Percentiles rank a stretch among this genome's conserved stretches.
phyloP scores from a whole-genome alignment of 352 stramenopile species.

The Lagenidium sp. region DNA sequence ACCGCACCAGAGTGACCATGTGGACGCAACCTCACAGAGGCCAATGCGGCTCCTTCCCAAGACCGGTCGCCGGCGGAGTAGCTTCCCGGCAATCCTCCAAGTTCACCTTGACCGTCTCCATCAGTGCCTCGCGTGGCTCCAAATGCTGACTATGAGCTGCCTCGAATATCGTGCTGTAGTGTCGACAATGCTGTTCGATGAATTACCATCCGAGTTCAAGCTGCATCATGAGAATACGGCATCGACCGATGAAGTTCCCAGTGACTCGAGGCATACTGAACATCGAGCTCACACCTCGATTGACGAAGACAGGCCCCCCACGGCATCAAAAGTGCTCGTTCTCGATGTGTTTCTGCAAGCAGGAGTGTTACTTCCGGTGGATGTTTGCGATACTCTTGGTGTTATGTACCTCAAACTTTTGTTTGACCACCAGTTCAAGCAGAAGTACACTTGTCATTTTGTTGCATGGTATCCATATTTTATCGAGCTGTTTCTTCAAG shows the following conservation, averaged over 20 bases:
- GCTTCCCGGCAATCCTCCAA: conserved; percentile 36
- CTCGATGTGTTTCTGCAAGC: conserved; percentile 70
- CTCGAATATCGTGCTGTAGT: conserved; percentile 56
- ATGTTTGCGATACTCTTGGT: conserved; percentile 65
- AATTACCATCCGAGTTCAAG: conserved; percentile 38
- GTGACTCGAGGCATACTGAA: too few species aligned
- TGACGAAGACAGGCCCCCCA: conserved; percentile 4
- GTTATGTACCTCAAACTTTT: conserved; percentile 77
- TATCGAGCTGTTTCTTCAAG: conserved; percentile 55
- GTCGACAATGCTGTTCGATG: conserved; percentile 44
- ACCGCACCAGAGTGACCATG: not conserved
- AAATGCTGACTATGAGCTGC: conserved; percentile 67
- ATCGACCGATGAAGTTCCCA: not conserved
- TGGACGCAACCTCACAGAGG: not conserved
- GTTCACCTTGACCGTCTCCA: conserved; percentile 45
- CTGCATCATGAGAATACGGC: not conserved
- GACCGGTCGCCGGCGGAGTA: conserved; percentile 25
- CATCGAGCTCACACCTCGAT: not conserved
- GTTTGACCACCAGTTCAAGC: conserved; percentile 76
- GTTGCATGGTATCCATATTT: conserved; percentile 77
- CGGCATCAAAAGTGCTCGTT: conserved; percentile 29
- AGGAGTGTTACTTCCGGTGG: conserved; percentile 55
- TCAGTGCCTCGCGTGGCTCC: conserved; percentile 52
- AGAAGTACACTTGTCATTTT: conserved; percentile 75
- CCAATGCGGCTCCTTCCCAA: conserved; percentile 29